Conservation (phyloP, 345 rosid genomes). For the Pistacia atlantica region DNA sequence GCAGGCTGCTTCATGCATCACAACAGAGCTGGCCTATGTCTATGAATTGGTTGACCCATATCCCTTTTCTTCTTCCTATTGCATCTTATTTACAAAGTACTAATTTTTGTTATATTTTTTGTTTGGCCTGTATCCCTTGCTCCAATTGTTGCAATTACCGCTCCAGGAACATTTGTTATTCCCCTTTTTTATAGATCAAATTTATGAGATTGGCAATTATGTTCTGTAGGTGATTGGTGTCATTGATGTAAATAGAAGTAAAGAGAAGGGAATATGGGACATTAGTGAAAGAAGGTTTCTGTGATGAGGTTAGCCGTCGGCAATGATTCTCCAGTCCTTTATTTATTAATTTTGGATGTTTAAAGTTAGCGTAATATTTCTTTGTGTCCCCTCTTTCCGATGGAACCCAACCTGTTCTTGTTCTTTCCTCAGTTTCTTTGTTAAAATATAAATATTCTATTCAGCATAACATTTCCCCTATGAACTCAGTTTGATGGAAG, state of each 20-base stretch:
- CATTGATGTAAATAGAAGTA: constrained; percentile 77
- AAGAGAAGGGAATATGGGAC: constrained; percentile 84
- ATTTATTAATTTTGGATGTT: not conserved
- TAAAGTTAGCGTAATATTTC: not conserved
- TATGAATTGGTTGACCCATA: constrained; percentile 77
- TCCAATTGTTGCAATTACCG: no score
- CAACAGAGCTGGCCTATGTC: constrained; percentile 81
- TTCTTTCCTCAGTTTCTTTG: constrained; percentile 1
- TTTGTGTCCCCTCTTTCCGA: not conserved
- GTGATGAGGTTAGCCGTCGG: constrained; percentile 71
- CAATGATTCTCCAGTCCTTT: not conserved
- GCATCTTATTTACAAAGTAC: not conserved
- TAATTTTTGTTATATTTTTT: constrained; percentile 1
- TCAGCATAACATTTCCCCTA: not conserved
- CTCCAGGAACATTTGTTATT: not conserved
- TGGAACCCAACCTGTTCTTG: not conserved
- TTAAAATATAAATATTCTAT: not conserved
- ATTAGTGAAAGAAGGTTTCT: constrained; percentile 85
- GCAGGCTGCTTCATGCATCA: constrained; percentile 75
- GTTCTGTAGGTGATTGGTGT: constrained; percentile 79
- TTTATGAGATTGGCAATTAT: constrained; percentile 3
- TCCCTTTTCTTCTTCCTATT: not conserved
- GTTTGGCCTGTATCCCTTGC: not conserved
- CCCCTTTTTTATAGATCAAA: not conserved
- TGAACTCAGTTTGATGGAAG: not conserved